Conservation (phyloP, 495 filamentous ascomycete species). For the Amniculicola lignicola region DNA sequence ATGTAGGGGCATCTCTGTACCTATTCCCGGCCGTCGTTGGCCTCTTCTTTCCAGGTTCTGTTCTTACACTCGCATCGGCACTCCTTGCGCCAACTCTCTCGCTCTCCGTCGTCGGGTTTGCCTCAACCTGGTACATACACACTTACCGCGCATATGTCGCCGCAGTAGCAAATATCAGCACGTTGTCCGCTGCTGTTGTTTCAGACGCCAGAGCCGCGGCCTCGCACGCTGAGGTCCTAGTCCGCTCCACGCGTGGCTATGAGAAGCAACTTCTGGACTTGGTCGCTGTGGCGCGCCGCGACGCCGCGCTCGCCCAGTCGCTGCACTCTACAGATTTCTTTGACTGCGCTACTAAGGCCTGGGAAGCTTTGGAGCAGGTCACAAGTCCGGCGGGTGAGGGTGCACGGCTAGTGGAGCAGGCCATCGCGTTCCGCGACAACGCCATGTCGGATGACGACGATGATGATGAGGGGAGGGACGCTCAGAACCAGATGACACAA, state of each 20-base stretch:
- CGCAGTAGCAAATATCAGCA: neutral
- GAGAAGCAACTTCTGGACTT: neutral
- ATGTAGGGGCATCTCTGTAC: neutral
- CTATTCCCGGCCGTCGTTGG: neutral
- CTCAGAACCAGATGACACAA: neutral
- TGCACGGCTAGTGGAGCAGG: neutral
- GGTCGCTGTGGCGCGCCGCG: neutral
- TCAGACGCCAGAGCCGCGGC: neutral
- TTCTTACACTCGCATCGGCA: too few species aligned
- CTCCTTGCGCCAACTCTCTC: neutral
- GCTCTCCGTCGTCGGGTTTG: neutral
- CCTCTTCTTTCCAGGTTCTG: too few species aligned
- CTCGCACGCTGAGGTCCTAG: neutral
- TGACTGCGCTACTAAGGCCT: neutral
- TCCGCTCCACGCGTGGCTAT: neutral
- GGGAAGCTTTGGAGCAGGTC: neutral
- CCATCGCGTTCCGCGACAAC: too few species aligned
- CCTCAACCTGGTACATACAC: neutral
- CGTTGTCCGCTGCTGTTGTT: neutral
- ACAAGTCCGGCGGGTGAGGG: neutral
- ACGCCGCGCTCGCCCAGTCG: neutral
- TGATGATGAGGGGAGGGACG: neutral
- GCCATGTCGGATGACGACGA: neutral
- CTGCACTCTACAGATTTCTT: neutral
- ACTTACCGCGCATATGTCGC: neutral